phyloP scores from a whole-genome alignment of 2,329 filamentous ascomycete species.

The Colletotrichum lindemuthianum region DNA sequence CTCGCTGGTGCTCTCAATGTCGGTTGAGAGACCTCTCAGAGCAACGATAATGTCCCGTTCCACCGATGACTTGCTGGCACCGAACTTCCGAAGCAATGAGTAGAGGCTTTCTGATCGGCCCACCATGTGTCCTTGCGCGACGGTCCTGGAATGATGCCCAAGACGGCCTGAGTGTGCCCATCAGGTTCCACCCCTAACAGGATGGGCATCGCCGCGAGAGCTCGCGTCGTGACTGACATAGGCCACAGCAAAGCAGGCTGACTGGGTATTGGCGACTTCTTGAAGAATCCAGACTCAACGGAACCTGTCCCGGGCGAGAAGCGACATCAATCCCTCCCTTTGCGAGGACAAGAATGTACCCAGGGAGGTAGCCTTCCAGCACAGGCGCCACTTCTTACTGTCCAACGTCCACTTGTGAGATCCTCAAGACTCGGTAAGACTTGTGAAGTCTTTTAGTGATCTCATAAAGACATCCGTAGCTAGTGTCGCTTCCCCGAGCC shows the following conservation, averaged over 20 bases:
- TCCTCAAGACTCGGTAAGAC: background rate
- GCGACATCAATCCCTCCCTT: background rate
- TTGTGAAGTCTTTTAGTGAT: background rate
- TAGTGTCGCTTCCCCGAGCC: background rate
- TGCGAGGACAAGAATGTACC: background rate
- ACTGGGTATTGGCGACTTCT: conserved; percentile 3
- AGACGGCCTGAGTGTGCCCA: background rate
- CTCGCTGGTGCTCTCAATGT: background rate
- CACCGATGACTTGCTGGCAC: background rate
- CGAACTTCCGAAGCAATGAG: background rate
- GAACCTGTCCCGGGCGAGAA: background rate
- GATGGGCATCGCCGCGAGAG: background rate
- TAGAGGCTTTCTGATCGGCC: background rate
- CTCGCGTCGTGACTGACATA: background rate
- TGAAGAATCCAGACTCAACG: conserved; percentile 22
- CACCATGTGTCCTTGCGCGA: background rate
- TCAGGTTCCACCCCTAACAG: background rate
- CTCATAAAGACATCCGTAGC: background rate
- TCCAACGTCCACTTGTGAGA: background rate
- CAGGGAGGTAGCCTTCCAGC: background rate
- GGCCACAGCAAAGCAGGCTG: background rate
- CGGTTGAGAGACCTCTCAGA: conserved; percentile 9
- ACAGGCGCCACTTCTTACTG: background rate
- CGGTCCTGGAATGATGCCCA: conserved; percentile 14
- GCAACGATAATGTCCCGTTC: conserved; percentile 16